phyloP scores from a whole-genome alignment of 495 filamentous ascomycete genomes.

The Podospora tetraspora region DNA sequence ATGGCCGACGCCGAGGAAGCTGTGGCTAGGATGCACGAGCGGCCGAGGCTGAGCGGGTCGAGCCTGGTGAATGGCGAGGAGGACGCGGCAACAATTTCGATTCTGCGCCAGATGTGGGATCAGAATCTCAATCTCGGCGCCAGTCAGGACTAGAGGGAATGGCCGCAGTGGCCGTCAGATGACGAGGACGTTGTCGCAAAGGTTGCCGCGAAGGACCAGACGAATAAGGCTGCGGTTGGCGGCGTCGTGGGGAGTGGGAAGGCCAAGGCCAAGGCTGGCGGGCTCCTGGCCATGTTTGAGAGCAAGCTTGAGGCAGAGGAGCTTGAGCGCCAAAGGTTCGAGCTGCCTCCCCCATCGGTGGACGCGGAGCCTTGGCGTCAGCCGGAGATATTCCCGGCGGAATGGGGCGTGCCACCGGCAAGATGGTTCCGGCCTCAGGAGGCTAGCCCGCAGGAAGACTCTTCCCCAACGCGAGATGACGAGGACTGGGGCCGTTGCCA shows the following conservation, averaged over 20 bases:
- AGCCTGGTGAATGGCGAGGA: slow-evolving; percentile 39
- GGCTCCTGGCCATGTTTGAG: not conserved
- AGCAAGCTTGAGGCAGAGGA: not conserved
- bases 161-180: not conserved
- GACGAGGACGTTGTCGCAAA: not conserved
- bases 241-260: not conserved
- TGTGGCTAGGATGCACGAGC: slow-evolving; percentile 23
- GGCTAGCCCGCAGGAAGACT: not conserved
- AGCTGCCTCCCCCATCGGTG: not conserved
- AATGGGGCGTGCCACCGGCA: not conserved
- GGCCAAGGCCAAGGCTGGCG: not conserved
- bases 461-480: not conserved
- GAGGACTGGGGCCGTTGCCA: too few relatives aligned
- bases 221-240: not conserved
- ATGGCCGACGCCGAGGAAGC: slow-evolving; percentile 38
- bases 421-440: not conserved
- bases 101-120: slow-evolving; percentile 51
- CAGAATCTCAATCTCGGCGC: slow-evolving; percentile 48
- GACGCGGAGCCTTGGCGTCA: not conserved
- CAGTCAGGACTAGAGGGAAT: slow-evolving; percentile 41
- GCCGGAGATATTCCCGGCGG: not conserved
- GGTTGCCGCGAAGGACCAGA: not conserved
- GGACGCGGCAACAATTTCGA: slow-evolving; percentile 41
- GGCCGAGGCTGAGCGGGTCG: slow-evolving; percentile 35
- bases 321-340: not conserved